Conservation (phyloP, 1,139 yeast genomes). For the Starmera stellimalicola region DNA sequence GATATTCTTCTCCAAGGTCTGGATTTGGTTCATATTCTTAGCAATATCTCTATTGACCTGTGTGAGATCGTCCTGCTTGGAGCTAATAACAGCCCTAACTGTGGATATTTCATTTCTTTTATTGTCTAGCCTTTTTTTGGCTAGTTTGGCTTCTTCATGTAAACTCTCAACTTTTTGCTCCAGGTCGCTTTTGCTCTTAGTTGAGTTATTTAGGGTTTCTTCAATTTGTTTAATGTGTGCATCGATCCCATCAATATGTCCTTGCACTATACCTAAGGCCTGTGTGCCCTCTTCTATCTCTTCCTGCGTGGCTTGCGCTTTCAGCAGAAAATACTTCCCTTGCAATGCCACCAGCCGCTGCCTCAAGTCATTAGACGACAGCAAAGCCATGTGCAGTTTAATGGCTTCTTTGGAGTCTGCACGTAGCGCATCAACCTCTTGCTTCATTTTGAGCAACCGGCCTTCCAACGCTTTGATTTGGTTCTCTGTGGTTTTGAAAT, state of each 20-base stretch:
- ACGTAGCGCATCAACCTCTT: constrained; percentile 22
- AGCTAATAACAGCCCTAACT: constrained; percentile 15
- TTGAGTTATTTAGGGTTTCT: constrained; percentile 4
- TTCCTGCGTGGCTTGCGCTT: constrained; percentile 16
- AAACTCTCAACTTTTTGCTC: constrained; percentile 5
- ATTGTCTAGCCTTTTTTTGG: constrained; percentile 17
- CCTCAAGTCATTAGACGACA: constrained; percentile 29
- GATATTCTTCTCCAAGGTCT: constrained; percentile 23
- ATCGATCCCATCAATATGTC: not conserved
- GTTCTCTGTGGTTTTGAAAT: constrained; percentile 33
- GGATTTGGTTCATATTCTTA: constrained; percentile 23
- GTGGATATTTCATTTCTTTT: constrained; percentile 17
- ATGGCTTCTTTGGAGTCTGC: constrained; percentile 28
- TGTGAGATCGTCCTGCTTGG: constrained; percentile 12
- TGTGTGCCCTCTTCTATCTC: constrained; percentile 4
- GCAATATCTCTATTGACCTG: constrained; percentile 15
- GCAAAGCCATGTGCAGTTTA: constrained; percentile 26
- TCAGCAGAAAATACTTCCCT: constrained; percentile 65
- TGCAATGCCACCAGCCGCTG: constrained; percentile 35
- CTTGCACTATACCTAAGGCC: no score
- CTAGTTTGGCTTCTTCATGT: constrained; percentile 17
- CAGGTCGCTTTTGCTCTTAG: not conserved
- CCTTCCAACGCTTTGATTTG: constrained; percentile 32
- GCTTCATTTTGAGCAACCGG: constrained; percentile 30
- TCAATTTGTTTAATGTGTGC: constrained; percentile 3